phyloP scores from a whole-genome alignment of 139 green algal species.

The Pleodorina starrii region DNA sequence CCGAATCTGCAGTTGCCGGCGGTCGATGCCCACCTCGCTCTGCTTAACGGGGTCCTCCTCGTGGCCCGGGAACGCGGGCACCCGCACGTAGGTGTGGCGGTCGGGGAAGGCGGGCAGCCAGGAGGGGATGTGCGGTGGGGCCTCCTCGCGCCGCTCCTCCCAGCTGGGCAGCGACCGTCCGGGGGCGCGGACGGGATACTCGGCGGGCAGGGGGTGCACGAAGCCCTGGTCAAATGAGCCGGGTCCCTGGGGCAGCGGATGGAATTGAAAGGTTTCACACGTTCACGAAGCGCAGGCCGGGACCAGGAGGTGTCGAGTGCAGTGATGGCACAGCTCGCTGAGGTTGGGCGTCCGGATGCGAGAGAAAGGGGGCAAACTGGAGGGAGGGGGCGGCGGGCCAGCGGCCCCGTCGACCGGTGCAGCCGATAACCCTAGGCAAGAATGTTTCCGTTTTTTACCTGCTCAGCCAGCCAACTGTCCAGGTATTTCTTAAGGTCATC shows the following conservation, averaged over 20 bases:
- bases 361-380: too few relatives aligned
- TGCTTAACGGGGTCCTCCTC: conserved; percentile 68
- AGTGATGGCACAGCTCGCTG: too few relatives aligned
- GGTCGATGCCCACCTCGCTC: conserved; percentile 55
- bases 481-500: conserved; percentile 68
- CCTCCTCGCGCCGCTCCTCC: conserved; percentile 67
- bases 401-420: too few relatives aligned
- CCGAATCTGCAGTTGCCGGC: too few relatives aligned
- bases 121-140: conserved; percentile 78
- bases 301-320: too few relatives aligned
- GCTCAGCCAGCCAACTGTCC: conserved; percentile 34
- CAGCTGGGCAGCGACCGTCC: conserved; percentile 70
- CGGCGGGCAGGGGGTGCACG: conserved; percentile 68
- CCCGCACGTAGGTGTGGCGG: conserved; percentile 83
- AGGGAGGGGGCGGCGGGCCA: too few relatives aligned
- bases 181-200: conserved; percentile 72
- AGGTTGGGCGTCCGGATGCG: too few relatives aligned
- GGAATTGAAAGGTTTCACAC: too few relatives aligned
- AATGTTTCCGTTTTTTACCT: too few relatives aligned
- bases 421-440: too few relatives aligned
- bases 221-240: conserved; percentile 74
- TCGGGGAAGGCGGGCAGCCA: conserved; percentile 93
- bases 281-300: too few relatives aligned
- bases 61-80: conserved; percentile 59
- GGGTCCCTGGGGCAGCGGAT: conserved; percentile 7